Evolutionary conservation across 2,329 filamentous ascomycete species (phyloP), one percentile per base, ranked within the genome.

Genomic region (Sordariomycetes sp.): DNA sequence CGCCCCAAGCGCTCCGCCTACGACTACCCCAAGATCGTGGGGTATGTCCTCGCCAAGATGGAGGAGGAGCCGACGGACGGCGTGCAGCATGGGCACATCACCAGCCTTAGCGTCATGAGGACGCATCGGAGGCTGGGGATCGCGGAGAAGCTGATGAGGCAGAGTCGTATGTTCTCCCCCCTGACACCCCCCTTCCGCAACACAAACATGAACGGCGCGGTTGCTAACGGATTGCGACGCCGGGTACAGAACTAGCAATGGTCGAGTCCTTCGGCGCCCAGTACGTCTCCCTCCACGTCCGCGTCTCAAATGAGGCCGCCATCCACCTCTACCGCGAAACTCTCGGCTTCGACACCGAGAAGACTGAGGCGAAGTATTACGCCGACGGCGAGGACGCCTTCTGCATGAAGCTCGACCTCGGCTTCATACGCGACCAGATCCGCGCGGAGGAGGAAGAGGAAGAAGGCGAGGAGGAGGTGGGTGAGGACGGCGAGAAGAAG

Each of bases 1-100:
- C 83, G 90, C 39, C 88, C 90, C 36, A 81, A 81, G 64, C 86
- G 86, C 69, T 83, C 85, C 0, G 85, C 86, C 53, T 88, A 92
- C 72, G 88, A 95, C 70, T 94, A 95, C 65, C 94, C 94, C 63
- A 95, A 96, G 74, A 95, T 99, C 60, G 94, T 99, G 25, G 94
- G 94, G 65, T 99, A 99, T 69, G 94, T 99, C n/a, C 84, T 99
- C 28, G 94, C 94, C 55, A 99, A 99, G 80, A 99, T 99, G 91
- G 94, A 99, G 73, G 94, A 99, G 76, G 94, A 97, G 71, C 92
- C 94, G 8, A 69, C 86, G 60, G 92, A 97, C 70, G 91, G 91
- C 59, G 76, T 96, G 48, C 88, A 86, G 64, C 94, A 97, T 73
- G 94, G 94, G 17, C 94, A 99, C 75, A 97, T 99, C 67, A 99